Evolutionary conservation across 169 alveolate species (phyloP).

Genomic region (Eimeria maxima): DNA sequence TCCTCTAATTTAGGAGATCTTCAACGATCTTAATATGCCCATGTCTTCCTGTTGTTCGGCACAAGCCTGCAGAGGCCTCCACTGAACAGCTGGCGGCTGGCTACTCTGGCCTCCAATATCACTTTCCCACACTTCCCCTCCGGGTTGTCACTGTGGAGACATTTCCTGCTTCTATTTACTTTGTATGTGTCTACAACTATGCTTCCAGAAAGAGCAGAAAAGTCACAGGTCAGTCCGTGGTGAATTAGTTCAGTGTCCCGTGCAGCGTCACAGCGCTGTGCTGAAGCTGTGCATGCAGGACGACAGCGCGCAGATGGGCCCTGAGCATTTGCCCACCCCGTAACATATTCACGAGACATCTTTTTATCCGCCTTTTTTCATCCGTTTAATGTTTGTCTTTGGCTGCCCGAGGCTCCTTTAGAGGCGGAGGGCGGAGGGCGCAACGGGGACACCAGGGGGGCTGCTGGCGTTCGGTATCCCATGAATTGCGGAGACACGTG

Average conservation of each 20-base stretch:
- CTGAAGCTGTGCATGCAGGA: slow-evolving; percentile 18
- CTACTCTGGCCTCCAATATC: slow-evolving; percentile 4
- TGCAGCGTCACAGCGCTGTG: slow-evolving; percentile 11
- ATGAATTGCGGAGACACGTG: background rate
- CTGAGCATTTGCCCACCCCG: background rate
- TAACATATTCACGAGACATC: background rate
- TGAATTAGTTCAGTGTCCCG: background rate
- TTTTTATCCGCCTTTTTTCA: background rate
- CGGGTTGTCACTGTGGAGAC: background rate
- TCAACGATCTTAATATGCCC: background rate
- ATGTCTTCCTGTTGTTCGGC: background rate
- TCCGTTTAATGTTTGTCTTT: background rate
- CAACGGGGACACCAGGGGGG: slow-evolving; percentile 35
- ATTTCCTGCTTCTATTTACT: background rate
- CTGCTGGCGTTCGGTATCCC: slow-evolving; percentile 29
- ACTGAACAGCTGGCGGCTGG: background rate
- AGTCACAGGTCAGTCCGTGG: background rate
- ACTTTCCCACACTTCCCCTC: background rate
- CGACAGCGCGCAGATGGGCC: slow-evolving; percentile 2
- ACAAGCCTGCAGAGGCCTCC: background rate
- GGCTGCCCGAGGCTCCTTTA: background rate
- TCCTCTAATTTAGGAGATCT: too few relatives aligned
- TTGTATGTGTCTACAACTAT: background rate
- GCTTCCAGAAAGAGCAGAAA: background rate
- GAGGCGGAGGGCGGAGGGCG: slow-evolving; percentile 34